These are phyloP conservation scores for Lichtheimia ramosa DNA, from an alignment of 371 early-diverging fungal species.

Conservation along the genomic window DNA sequence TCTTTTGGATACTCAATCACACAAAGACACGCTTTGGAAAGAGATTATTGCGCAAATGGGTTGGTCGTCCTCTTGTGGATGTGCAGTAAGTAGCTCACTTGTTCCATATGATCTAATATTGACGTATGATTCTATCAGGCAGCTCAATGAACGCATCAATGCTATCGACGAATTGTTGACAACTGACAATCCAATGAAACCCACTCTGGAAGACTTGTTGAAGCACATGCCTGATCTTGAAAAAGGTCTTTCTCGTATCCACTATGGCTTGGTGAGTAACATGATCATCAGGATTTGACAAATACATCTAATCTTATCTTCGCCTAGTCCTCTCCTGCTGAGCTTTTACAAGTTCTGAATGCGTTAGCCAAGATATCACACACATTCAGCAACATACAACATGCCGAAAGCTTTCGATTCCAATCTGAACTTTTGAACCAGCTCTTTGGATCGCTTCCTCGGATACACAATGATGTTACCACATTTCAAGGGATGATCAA, in stretches of 20 bases:
- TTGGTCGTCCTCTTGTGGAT: conserved; percentile 72
- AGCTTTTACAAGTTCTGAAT: conserved; percentile 54
- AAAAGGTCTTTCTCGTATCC: conserved; percentile 72
- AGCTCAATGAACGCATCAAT: conserved; percentile 67
- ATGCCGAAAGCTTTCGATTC: conserved; percentile 23
- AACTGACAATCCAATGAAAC: conserved; percentile 25
- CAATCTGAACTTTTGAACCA: conserved; percentile 34
- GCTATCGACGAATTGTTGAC: conserved; percentile 68
- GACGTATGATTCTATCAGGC: conserved; percentile 12
- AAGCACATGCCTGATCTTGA: conserved; percentile 72
- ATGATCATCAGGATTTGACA: neutral
- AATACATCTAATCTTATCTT: neutral
- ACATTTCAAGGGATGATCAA: conserved; percentile 41
- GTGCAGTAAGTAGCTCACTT: conserved; percentile 12
- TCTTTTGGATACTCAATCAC: conserved; percentile 69
- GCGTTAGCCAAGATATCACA: conserved; percentile 49
- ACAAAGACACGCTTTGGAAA: conserved; percentile 76
- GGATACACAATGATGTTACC: conserved; percentile 28
- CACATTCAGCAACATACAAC: conserved; percentile 6
- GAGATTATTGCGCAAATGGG: conserved; percentile 78
- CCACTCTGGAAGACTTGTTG: conserved; percentile 25
- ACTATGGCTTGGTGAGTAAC: conserved; percentile 58
- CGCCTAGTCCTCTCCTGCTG: conserved; percentile 57
- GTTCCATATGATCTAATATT: too few species aligned
- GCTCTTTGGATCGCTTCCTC: conserved; percentile 42